Evolutionary conservation across 176 grass and related monocot genomes (phyloP), one percentile per base, ranked within the genome.

Genomic region (Guadua angustifolia): DNA sequence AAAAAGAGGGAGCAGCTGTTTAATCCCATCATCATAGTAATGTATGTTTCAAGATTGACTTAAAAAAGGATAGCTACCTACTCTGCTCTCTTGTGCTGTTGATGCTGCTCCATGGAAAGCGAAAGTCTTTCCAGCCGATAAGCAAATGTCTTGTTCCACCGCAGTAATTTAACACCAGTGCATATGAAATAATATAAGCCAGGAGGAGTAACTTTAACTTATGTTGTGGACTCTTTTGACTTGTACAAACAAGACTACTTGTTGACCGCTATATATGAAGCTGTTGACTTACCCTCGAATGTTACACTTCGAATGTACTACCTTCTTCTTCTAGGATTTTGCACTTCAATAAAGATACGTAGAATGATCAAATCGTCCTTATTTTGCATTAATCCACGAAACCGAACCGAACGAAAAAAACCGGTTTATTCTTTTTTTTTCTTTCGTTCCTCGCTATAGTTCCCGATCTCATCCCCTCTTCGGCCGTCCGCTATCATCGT

Each of bases 111-210:
- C 32, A 22, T 60, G 38, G 62, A 69, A 69, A 75, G 25, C 14
- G 19, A 26, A 7, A 66, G 59, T 45, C 59, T 74, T 61, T 86
- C 66, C 75, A 79, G 51, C 55, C 32, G 66, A 22, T 77, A 24
- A 14, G 73, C 64, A 77, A 75, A 32, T 67, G 74, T 68, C 17
- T 79, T 64, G 69, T 83, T 80, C 45, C 45, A 7, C 5, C 38
- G 74, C 50, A 74, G 67, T 75, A 78, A 83, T 83, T 66, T 87
- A 87, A 79, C 84, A 57, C 60, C 45, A 79, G 69, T 90, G 79
- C 84, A 83, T 83, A 81, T 74, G 53, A 78, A 83, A 79, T 83
- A 89, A 88, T 79, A 88, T n/a, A n/a, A 81, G 52, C 55, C 44
- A 62, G 26, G 75, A 70, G 43, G 43, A 80, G 52, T 77, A 77